These are phyloP conservation scores for Stevia rebaudiana DNA, from an alignment of 140 eudicot species.

Conservation along the genomic window DNA sequence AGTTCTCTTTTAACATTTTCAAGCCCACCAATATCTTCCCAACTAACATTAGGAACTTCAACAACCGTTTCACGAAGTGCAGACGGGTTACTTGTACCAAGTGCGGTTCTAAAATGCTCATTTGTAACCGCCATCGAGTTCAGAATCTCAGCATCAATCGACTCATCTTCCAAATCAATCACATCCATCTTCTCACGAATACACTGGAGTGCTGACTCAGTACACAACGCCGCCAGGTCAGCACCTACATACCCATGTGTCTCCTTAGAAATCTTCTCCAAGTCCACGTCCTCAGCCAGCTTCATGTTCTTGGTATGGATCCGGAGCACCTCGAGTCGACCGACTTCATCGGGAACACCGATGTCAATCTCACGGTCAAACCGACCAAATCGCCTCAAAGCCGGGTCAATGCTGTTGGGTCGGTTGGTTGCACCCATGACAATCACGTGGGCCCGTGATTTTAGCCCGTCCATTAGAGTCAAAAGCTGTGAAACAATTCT, in stretches of 20 bases:
- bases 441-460: slow-evolving; percentile 71
- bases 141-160: slow-evolving; percentile 76
- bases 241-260: slow-evolving; percentile 94
- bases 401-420: slow-evolving; percentile 89
- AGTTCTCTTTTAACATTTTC: slow-evolving; percentile 81
- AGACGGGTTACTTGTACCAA: slow-evolving; percentile 81
- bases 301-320: slow-evolving; percentile 89
- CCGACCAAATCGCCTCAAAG: slow-evolving; percentile 70
- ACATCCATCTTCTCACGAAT: slow-evolving; percentile 94
- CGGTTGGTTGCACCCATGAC: slow-evolving; percentile 89
- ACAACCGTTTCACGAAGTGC: slow-evolving; percentile 85
- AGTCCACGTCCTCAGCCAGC: slow-evolving; percentile 69
- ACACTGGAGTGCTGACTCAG: slow-evolving; percentile 89
- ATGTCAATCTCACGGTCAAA: slow-evolving; percentile 80
- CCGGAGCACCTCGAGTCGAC: slow-evolving; percentile 80
- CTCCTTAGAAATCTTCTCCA: slow-evolving; percentile 69
- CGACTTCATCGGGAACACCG: slow-evolving; percentile 88
- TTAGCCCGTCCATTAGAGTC: slow-evolving; percentile 81
- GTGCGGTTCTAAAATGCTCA: slow-evolving; percentile 76
- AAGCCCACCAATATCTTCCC: slow-evolving; percentile 88
- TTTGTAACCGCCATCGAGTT: slow-evolving; percentile 84
- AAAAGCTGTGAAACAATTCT: slow-evolving; percentile 76
- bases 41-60: slow-evolving; percentile 67
- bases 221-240: slow-evolving; percentile 85
- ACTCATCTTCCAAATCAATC: slow-evolving; percentile 79